Conservation (phyloP, 108 stramenopile genomes). For the Skeletonema grethae region DNA sequence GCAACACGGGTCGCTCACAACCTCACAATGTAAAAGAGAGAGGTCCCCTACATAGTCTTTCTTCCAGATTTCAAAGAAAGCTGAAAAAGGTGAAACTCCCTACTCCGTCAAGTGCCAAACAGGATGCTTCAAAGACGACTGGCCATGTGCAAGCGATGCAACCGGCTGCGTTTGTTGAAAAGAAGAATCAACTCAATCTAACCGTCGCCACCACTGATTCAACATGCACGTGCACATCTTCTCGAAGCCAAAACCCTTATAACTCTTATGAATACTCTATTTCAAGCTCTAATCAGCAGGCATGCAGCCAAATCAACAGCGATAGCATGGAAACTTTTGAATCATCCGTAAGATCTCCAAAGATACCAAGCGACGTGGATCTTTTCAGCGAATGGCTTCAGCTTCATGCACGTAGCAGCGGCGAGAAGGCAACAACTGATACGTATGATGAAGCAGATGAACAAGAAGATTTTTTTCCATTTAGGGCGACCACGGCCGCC, state of each 20-base stretch:
- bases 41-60: too few relatives aligned
- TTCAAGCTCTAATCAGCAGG: neutral
- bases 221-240: neutral
- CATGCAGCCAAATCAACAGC: too few relatives aligned
- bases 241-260: neutral
- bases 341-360: too few relatives aligned
- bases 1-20: too few relatives aligned
- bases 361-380: neutral
- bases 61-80: too few relatives aligned
- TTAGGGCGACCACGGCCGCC: neutral
- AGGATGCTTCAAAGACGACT: too few relatives aligned
- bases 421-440: neutral
- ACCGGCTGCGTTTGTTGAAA: neutral
- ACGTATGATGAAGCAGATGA: neutral
- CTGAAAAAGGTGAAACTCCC: too few relatives aligned
- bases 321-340: neutral
- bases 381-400: neutral
- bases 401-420: neutral
- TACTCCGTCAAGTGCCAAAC: too few relatives aligned
- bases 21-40: too few relatives aligned
- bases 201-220: neutral
- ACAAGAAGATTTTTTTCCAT: neutral
- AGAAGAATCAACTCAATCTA: neutral
- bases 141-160: neutral
- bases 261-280: too few relatives aligned